Evolutionary conservation across 768 basidiomycete species (phyloP).

Genomic region (Termitomyces eurrhizus): DNA sequence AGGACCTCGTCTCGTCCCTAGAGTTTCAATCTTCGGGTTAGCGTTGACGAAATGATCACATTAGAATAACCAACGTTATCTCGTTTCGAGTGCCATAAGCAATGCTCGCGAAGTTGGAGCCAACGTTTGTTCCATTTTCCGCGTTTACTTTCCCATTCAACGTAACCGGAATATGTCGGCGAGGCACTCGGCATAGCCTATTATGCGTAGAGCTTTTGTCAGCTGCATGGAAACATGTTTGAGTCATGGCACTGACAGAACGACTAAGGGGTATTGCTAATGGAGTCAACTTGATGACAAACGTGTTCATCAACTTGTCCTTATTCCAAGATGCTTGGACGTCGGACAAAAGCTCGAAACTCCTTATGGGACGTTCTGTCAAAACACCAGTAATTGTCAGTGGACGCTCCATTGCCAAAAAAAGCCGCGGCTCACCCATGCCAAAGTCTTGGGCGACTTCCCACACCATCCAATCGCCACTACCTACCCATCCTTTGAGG

Average conservation of each 20-base stretch:
- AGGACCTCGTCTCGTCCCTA: conserved; percentile 83
- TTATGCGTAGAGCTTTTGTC: conserved; percentile 7
- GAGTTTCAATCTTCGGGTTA: conserved; percentile 2
- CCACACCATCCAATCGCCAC: conserved; percentile 84
- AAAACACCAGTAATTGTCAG: conserved; percentile 12
- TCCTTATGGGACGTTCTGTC: conserved; percentile 84
- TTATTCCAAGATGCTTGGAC: conserved; percentile 87
- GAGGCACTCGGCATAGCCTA: conserved; percentile 42
- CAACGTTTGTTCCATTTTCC: conserved; percentile 96
- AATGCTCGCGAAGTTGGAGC: conserved; percentile 83
- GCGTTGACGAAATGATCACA: not conserved
- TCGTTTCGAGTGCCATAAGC: conserved; percentile 84
- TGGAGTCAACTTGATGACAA: conserved; percentile 74
- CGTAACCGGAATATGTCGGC: conserved; percentile 52
- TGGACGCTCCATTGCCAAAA: conserved; percentile 1
- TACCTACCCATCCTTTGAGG: conserved; percentile 53
- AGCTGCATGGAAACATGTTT: not conserved
- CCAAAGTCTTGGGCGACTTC: conserved; percentile 91
- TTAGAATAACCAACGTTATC: conserved; percentile 58
- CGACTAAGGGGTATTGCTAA: conserved; percentile 57
- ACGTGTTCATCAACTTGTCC: conserved; percentile 73
- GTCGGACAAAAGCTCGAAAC: conserved; percentile 79
- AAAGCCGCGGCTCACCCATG: conserved; percentile 63
- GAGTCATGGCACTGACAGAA: conserved; percentile 38
- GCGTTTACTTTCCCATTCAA: conserved; percentile 87